These are phyloP conservation scores for Aspergillus sp. DNA, from an alignment of 2,329 filamentous ascomycete genomes.

Conservation along the genomic window DNA sequence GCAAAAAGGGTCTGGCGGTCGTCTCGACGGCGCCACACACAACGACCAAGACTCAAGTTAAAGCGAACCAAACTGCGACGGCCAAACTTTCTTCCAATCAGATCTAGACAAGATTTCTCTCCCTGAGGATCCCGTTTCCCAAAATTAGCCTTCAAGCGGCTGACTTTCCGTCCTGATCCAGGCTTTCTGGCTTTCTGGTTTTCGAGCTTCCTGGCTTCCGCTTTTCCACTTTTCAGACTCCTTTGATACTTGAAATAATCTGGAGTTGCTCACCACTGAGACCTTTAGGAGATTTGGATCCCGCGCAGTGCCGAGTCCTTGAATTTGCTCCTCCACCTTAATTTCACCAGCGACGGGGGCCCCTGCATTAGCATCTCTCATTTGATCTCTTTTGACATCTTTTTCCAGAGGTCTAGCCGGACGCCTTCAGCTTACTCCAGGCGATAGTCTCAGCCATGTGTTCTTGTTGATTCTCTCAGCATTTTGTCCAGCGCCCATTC, in stretches of 20 bases:
- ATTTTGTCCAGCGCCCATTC: conserved; percentile 7
- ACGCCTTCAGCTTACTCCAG: not conserved
- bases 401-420: not conserved
- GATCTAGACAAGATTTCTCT: not conserved
- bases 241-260: not conserved
- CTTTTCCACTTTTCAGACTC: not conserved
- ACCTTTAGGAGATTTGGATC: not conserved
- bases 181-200: not conserved
- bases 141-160: conserved; percentile 10
- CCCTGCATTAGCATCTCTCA: conserved; percentile 8
- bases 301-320: not conserved
- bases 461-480: not conserved
- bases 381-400: not conserved
- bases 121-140: not conserved
- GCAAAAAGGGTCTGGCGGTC: not conserved
- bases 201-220: not conserved
- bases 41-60: not conserved
- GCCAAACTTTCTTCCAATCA: not conserved
- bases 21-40: too few species aligned
- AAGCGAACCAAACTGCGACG: not conserved
- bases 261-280: not conserved
- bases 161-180: conserved; percentile 7
- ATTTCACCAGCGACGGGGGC: not conserved
- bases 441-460: conserved; percentile 12
- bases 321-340: not conserved